Conservation (phyloP, 805 yeast genomes). For the Lachancea nothofagi region DNA sequence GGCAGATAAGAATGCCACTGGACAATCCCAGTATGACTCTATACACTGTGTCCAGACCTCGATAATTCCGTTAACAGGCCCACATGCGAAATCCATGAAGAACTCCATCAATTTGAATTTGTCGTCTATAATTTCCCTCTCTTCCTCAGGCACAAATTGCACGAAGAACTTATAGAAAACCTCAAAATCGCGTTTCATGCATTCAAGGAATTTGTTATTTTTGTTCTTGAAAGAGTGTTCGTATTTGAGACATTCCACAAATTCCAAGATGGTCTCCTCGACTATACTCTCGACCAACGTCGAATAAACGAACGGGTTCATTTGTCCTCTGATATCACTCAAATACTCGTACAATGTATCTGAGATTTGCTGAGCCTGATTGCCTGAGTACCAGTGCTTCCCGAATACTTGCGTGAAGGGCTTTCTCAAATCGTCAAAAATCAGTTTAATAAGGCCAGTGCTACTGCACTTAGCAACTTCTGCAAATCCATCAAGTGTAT, state of each 20-base stretch:
- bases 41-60: conserved; percentile 58
- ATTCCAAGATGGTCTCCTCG: conserved; percentile 46
- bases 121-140: conserved; percentile 37
- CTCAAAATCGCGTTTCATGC: conserved; percentile 57
- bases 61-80: conserved; percentile 43
- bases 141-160: conserved; percentile 37
- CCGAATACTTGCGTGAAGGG: conserved; percentile 60
- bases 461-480: conserved; percentile 64
- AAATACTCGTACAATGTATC: conserved; percentile 75
- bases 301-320: conserved; percentile 50
- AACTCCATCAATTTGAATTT: conserved; percentile 57
- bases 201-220: conserved; percentile 42
- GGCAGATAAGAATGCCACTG: conserved; percentile 61
- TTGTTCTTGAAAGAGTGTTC: conserved; percentile 38
- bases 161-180: conserved; percentile 49
- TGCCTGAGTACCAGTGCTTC: conserved; percentile 61
- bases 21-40: conserved; percentile 68
- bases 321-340: conserved; percentile 51
- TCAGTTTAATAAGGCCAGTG: conserved; percentile 49
- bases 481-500: conserved; percentile 74
- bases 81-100: conserved; percentile 50
- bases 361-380: conserved; percentile 53
- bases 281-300: conserved; percentile 48
- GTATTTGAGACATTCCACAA: conserved; percentile 43
- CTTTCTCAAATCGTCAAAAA: conserved; percentile 63